Percentiles rank a stretch among this genome's conserved stretches.
These are phyloP conservation scores for Lentinula aciculospora DNA, from an alignment of 768 basidiomycete species.

Conservation along the genomic window DNA sequence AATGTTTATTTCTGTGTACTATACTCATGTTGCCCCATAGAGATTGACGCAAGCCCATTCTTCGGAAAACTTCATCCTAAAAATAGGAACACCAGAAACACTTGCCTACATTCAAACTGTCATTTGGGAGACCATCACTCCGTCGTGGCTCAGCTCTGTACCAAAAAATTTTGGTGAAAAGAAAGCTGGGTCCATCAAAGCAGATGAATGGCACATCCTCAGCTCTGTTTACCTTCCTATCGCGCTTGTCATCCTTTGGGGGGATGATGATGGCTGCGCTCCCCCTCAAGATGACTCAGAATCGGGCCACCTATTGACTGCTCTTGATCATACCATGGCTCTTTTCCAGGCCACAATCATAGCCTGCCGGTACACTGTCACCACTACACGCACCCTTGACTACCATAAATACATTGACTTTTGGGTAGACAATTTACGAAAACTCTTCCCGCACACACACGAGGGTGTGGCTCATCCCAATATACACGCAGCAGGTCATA, in stretches of 20 bases:
- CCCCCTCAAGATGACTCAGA: neutral
- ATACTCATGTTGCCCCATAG: neutral
- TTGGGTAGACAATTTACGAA: slow-evolving; percentile 11
- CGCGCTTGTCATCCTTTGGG: slow-evolving; percentile 26
- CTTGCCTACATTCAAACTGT: slow-evolving; percentile 16
- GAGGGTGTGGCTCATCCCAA: slow-evolving; percentile 16
- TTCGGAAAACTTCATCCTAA: neutral
- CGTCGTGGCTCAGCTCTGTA: slow-evolving; percentile 21
- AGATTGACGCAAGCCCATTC: neutral
- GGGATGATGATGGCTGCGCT: slow-evolving; percentile 8
- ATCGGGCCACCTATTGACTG: neutral
- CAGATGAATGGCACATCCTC: slow-evolving; percentile 28
- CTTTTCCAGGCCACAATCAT: slow-evolving; percentile 18
- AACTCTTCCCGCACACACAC: slow-evolving; percentile 12
- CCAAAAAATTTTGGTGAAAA: slow-evolving; percentile 21
- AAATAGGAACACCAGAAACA: slow-evolving; percentile 2
- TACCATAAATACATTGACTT: slow-evolving; percentile 7
- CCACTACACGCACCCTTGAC: neutral
- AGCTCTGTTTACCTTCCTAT: slow-evolving; percentile 27
- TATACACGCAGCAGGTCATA: slow-evolving; percentile 22
- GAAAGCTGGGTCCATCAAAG: slow-evolving; percentile 28
- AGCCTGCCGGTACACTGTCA: slow-evolving; percentile 12
- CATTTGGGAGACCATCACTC: slow-evolving; percentile 16
- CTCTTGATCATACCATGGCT: slow-evolving; percentile 19
- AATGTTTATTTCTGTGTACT: neutral